A percentile compares a stretch with the other conserved stretches of the same genome.
Conservation (phyloP, 78 protist species). For the Dictyostelium purpureum region DNA sequence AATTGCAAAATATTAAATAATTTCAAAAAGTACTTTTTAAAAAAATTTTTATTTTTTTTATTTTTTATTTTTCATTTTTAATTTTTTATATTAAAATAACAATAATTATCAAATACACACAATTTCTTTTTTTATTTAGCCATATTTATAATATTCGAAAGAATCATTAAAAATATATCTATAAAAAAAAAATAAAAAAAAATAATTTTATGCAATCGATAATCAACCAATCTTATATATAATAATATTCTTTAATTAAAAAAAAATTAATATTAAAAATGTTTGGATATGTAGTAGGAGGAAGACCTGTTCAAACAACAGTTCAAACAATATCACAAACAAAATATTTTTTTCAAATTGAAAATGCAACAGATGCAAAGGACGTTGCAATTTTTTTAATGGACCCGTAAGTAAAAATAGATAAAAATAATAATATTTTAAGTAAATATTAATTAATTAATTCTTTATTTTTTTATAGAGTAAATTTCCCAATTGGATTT, state of each 20-base stretch:
- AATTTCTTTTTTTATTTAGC: no score
- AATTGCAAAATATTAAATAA: no score
- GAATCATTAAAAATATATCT: no score
- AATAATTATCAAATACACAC: no score
- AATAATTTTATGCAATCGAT: no score
- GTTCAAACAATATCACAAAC: slow-evolving; percentile 29
- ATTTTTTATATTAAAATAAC: neutral
- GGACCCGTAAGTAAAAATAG: slow-evolving; percentile 13
- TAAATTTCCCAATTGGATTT: slow-evolving; percentile 22
- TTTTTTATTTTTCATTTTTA: neutral
- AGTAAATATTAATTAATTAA: neutral
- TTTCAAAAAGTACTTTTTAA: no score
- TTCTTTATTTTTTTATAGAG: neutral
- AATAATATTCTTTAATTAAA: no score
- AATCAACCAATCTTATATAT: no score
- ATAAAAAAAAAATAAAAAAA: no score
- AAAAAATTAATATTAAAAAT: neutral
- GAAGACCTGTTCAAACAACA: slow-evolving; percentile 10
- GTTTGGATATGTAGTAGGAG: slow-evolving; percentile 37
- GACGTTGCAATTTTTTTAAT: slow-evolving; percentile 54
- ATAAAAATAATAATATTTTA: neutral
- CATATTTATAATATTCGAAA: no score
- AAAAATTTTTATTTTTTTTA: no score
- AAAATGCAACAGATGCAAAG: slow-evolving; percentile 12
- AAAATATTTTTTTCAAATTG: slow-evolving; percentile 18